A percentile compares a stretch with the other conserved stretches of the same genome.
Conservation (phyloP, 2,329 filamentous ascomycete genomes). For the Cladophialophora chaetospira region DNA sequence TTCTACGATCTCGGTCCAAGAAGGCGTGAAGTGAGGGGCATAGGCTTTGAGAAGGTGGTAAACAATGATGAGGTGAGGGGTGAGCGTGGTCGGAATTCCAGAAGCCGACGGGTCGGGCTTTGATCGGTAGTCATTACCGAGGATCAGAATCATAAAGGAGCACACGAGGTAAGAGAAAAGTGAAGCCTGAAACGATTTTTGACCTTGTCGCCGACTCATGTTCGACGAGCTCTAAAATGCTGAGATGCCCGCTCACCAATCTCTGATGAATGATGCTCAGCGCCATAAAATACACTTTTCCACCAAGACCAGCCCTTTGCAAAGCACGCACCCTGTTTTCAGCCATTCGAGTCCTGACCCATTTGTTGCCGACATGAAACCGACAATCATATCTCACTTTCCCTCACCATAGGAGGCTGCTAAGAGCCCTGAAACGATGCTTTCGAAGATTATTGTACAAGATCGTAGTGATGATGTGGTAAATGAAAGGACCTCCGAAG, state of each 20-base stretch:
- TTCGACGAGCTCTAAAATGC: neutral
- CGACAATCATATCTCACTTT: too few relatives aligned
- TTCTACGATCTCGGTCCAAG: slow-evolving; percentile 1
- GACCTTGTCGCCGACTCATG: neutral
- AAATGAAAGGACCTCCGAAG: neutral
- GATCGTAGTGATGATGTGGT: neutral
- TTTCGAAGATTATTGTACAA: slow-evolving; percentile 8
- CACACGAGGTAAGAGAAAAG: neutral
- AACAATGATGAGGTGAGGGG: neutral
- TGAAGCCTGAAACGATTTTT: neutral
- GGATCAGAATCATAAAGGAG: neutral
- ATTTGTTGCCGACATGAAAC: neutral
- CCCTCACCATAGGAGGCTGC: too few relatives aligned
- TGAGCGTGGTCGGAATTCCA: neutral
- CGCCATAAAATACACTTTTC: neutral
- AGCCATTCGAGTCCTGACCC: neutral
- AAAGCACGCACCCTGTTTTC: neutral
- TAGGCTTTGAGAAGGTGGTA: neutral
- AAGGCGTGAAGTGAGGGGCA: slow-evolving; percentile 2
- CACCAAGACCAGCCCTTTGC: neutral
- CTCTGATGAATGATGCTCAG: neutral
- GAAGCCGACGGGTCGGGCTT: neutral
- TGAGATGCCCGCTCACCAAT: neutral
- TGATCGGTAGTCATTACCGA: neutral
- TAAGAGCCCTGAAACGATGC: neutral